Percentiles rank a stretch among this genome's conserved stretches.
Conservation (phyloP, 495 filamentous ascomycete species). For the Hypoxylon rickii region DNA sequence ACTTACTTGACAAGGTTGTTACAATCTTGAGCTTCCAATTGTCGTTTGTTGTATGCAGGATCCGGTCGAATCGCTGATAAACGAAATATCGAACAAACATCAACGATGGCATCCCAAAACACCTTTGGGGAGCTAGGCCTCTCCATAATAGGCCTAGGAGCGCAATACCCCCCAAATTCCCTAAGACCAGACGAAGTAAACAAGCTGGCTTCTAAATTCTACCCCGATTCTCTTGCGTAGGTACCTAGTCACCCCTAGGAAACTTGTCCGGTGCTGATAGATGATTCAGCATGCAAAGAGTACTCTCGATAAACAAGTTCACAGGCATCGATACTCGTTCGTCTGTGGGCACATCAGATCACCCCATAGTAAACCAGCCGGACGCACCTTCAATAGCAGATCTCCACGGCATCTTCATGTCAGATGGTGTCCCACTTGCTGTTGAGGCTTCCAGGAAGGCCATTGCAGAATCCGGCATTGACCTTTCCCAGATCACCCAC, state of each 20-base stretch:
- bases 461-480: conserved; percentile 57
- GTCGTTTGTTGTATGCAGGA: neutral
- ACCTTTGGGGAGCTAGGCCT: conserved; percentile 49
- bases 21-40: neutral
- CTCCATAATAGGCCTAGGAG: conserved; percentile 54
- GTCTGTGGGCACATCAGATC: conserved; percentile 60
- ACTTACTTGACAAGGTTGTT: neutral
- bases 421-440: conserved; percentile 62
- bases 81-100: neutral
- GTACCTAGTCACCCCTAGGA: conserved; percentile 10
- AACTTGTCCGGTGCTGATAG: conserved; percentile 5
- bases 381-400: conserved; percentile 60
- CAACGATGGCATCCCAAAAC: conserved; percentile 27
- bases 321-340: conserved; percentile 67
- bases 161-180: conserved; percentile 54
- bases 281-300: conserved; percentile 55
- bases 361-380: conserved; percentile 59
- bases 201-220: conserved; percentile 49
- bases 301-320: conserved; percentile 64
- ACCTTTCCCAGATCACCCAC: conserved; percentile 61
- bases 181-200: conserved; percentile 48
- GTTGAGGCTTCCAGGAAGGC: conserved; percentile 62
- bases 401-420: conserved; percentile 58
- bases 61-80: neutral
- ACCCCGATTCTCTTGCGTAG: conserved; percentile 57